Percentiles rank a stretch among this genome's conserved stretches.
phyloP scores from a whole-genome alignment of 139 green algal genomes.

The Closterium sp. region DNA sequence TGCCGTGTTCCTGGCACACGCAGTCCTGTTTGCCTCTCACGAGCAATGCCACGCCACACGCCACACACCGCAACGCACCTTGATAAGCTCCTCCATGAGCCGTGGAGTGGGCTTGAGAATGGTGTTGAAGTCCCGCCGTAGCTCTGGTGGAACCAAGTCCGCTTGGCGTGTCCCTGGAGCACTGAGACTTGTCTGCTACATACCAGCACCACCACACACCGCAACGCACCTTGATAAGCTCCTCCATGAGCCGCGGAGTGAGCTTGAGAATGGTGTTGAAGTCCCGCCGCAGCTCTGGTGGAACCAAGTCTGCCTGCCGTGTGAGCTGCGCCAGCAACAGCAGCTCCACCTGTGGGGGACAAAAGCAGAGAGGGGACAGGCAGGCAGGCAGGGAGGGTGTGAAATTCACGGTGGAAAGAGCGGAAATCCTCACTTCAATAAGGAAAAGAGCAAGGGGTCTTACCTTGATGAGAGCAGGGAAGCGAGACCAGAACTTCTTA shows the following conservation, averaged over 20 bases:
- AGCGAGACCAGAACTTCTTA: slow-evolving; percentile 44
- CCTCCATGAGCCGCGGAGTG: slow-evolving; percentile 50
- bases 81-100: slow-evolving; percentile 58
- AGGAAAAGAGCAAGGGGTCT: too few species aligned
- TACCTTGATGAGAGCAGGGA: slow-evolving; percentile 48
- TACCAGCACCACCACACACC: too few species aligned
- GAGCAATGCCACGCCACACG: too few species aligned
- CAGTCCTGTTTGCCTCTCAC: slow-evolving; percentile 16
- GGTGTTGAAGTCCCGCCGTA: slow-evolving; percentile 46
- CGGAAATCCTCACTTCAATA: too few species aligned
- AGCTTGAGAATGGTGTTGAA: slow-evolving; percentile 45
- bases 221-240: slow-evolving; percentile 55
- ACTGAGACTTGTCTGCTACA: too few species aligned
- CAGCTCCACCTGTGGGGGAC: background rate
- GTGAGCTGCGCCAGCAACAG: slow-evolving; percentile 53
- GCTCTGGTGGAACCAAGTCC: slow-evolving; percentile 21
- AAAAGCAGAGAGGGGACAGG: background rate
- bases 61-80: slow-evolving; percentile 21
- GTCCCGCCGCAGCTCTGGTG: slow-evolving; percentile 24
- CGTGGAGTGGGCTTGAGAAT: slow-evolving; percentile 46
- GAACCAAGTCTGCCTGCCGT: background rate
- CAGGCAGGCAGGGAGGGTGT: background rate
- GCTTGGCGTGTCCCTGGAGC: slow-evolving; percentile 1
- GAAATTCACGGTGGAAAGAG: too few species aligned
- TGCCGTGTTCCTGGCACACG: background rate